These are phyloP conservation scores for Blumeriella jaapii DNA, from an alignment of 2,329 filamentous ascomycete species.

Conservation along the genomic window DNA sequence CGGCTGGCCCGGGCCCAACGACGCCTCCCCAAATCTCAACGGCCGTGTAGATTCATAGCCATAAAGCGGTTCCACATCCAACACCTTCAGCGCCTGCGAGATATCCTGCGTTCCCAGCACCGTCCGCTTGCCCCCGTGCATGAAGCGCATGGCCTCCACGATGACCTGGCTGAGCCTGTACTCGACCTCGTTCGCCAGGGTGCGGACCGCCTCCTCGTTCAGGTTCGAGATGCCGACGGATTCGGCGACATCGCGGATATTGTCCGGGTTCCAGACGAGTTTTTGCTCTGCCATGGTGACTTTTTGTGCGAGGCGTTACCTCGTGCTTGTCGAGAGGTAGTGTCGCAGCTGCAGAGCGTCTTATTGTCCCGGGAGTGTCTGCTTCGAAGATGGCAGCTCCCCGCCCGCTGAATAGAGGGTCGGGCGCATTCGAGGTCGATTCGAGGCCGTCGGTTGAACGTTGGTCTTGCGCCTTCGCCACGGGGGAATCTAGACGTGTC, in stretches of 20 bases:
- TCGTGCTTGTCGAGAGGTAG: not conserved
- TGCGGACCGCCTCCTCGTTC: conserved; percentile 75
- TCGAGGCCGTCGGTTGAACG: not conserved
- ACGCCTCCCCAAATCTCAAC: conserved; percentile 85
- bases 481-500: too few species aligned
- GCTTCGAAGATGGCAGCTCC: not conserved
- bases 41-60: conserved; percentile 90
- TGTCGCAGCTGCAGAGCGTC: not conserved
- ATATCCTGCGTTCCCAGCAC: conserved; percentile 83
- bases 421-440: not conserved
- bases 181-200: conserved; percentile 86
- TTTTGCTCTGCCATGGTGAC: conserved; percentile 26
- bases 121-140: conserved; percentile 82
- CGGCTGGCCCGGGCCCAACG: conserved; percentile 83
- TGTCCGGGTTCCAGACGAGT: conserved; percentile 89
- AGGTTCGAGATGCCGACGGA: conserved; percentile 79
- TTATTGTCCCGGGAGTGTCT: not conserved
- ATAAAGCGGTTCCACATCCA: conserved; percentile 91
- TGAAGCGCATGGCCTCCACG: conserved; percentile 88
- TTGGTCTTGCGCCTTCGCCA: not conserved
- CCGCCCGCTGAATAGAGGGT: not conserved
- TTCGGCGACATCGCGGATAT: conserved; percentile 90
- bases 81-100: conserved; percentile 68
- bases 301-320: not conserved
- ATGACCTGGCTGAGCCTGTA: conserved; percentile 90